phyloP scores from a whole-genome alignment of 129 eudicot genomes.

The Flaveria bidentis region DNA sequence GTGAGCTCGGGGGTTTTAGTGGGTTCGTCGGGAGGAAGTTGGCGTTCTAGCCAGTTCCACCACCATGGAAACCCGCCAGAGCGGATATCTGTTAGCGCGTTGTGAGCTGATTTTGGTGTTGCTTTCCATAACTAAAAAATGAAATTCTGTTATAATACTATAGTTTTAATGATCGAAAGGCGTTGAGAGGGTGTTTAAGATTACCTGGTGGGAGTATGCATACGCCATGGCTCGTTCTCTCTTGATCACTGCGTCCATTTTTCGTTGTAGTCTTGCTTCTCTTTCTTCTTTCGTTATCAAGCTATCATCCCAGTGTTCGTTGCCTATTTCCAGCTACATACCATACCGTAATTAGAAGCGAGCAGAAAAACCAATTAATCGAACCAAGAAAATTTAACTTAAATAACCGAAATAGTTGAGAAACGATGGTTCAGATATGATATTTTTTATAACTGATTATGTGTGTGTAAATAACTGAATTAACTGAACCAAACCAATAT shows the following conservation, averaged over 20 bases:
- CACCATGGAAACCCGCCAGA: constrained; percentile 88
- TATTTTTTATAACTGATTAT: too few relatives aligned
- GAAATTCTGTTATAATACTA: not conserved
- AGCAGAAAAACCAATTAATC: too few relatives aligned
- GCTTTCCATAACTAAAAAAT: constrained; percentile 66
- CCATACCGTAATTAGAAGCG: not conserved
- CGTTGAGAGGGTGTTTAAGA: not conserved
- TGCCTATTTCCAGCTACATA: constrained; percentile 18
- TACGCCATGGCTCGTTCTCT: constrained; percentile 99
- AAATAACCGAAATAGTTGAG: too few relatives aligned
- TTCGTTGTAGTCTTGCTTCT: constrained; percentile 67
- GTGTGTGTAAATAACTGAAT: too few relatives aligned
- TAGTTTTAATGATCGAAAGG: not conserved
- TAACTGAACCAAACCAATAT: too few relatives aligned
- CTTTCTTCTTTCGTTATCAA: constrained; percentile 82
- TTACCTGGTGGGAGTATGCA: constrained; percentile 97
- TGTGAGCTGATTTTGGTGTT: constrained; percentile 59
- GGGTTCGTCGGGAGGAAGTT: constrained; percentile 49
- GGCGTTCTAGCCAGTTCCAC: constrained; percentile 97
- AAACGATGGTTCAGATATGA: too few relatives aligned
- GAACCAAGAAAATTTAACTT: too few relatives aligned
- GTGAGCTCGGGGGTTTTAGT: constrained; percentile 38
- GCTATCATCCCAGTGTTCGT: constrained; percentile 91
- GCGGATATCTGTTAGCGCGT: constrained; percentile 43
- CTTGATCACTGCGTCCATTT: constrained; percentile 80